Evolutionary conservation across 345 rosid species (phyloP).

Genomic region (Noccaea bulbosa): DNA sequence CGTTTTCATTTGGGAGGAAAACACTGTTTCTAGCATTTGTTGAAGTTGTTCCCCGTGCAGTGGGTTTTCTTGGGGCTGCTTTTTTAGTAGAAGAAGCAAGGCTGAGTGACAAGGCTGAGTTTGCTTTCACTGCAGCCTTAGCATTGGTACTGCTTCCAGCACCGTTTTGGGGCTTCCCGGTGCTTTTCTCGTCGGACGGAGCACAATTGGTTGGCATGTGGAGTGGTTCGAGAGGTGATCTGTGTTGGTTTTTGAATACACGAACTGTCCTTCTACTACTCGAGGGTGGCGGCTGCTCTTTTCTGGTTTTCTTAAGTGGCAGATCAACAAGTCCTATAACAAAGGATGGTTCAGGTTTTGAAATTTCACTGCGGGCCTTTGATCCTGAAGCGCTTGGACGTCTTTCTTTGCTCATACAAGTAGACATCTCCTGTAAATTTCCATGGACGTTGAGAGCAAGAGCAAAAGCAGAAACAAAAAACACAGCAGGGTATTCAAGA

Average conservation of each 20-base stretch:
- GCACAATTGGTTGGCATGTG: constrained; percentile 22
- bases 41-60: constrained; percentile 39
- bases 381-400: constrained; percentile 39
- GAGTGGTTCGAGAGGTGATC: constrained; percentile 26
- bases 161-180: neutral
- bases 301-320: constrained; percentile 15
- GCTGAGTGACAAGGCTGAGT: constrained; percentile 54
- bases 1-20: constrained; percentile 29
- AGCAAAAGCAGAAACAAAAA: no score
- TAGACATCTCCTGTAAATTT: constrained; percentile 39
- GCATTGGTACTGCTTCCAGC: constrained; percentile 17
- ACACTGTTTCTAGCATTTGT: constrained; percentile 44
- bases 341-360: constrained; percentile 18
- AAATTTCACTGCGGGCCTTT: constrained; percentile 17
- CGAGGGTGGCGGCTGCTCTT: constrained; percentile 37
- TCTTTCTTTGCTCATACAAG: constrained; percentile 50
- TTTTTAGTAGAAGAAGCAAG: constrained; percentile 47
- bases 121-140: constrained; percentile 28
- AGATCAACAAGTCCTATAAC: constrained; percentile 6
- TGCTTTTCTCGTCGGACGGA: neutral
- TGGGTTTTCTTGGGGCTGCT: constrained; percentile 44
- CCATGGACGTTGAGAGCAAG: constrained; percentile 34
- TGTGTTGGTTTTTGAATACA: constrained; percentile 19
- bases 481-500: constrained; percentile 7
- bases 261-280: constrained; percentile 22